These are phyloP conservation scores for Lyophyllum atratum DNA, from an alignment of 768 basidiomycete species.

Conservation along the genomic window DNA sequence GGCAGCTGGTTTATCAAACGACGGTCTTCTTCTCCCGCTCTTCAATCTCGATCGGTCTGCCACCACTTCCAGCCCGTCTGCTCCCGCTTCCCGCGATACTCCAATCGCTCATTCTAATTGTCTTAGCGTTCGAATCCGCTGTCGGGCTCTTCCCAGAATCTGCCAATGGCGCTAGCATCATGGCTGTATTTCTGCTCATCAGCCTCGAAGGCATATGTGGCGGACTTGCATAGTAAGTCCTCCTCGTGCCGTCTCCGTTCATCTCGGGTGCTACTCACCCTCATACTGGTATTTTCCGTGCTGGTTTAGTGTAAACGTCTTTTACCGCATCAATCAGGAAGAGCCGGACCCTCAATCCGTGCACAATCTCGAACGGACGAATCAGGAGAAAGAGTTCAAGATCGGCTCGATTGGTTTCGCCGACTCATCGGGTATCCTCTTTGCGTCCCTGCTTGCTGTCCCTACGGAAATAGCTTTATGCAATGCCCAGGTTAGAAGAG, in stretches of 20 bases:
- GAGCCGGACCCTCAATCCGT: conserved; percentile 45
- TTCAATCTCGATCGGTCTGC: conserved; percentile 74
- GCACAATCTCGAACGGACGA: conserved; percentile 56
- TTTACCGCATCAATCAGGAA: conserved; percentile 82
- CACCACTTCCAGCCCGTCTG: conserved; percentile 61
- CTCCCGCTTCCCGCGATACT: conserved; percentile 69
- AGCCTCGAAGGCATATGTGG: conserved; percentile 91
- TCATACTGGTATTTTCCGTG: too few species aligned
- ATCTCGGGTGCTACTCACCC: background rate
- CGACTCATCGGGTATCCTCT: conserved; percentile 73
- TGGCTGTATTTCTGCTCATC: conserved; percentile 73
- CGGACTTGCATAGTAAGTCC: conserved; percentile 83
- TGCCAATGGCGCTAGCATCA: conserved; percentile 42
- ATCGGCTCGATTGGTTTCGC: conserved; percentile 89
- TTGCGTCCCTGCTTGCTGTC: conserved; percentile 66
- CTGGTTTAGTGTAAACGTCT: conserved; percentile 73
- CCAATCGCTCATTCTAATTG: conserved; percentile 59
- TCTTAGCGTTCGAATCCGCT: conserved; percentile 59
- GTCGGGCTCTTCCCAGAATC: conserved; percentile 55
- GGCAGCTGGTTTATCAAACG: conserved; percentile 60
- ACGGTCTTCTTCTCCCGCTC: conserved; percentile 84
- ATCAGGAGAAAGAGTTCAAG: conserved; percentile 85
- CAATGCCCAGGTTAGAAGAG: conserved; percentile 65
- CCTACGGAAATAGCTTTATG: conserved; percentile 82
- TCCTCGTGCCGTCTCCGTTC: background rate